Percentiles rank a stretch among this genome's conserved stretches.
Evolutionary conservation across 2,329 filamentous ascomycete species (phyloP).

Genomic region (Trichoderma simmonsii): DNA sequence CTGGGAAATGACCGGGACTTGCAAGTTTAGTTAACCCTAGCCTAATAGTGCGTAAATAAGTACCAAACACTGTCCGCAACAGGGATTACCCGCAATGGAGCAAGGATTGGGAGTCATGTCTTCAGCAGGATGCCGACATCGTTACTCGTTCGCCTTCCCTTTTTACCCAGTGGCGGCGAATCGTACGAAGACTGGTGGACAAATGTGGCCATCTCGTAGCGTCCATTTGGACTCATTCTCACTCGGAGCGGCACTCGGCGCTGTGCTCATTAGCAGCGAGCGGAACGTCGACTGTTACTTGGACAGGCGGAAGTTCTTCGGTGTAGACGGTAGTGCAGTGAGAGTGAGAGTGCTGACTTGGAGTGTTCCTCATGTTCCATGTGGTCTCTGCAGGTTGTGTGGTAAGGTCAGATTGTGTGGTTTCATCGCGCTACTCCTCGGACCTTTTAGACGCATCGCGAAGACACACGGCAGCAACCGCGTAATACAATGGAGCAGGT

Average conservation of each 20-base stretch:
- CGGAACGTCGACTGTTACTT: not conserved
- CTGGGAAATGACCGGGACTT: not conserved
- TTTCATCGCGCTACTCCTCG: not conserved
- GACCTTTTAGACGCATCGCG: not conserved
- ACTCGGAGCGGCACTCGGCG: not conserved
- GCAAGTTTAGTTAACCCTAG: not conserved
- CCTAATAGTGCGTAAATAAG: not conserved
- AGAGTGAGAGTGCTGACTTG: not conserved
- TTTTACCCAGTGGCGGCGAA: not conserved
- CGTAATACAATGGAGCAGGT: not conserved
- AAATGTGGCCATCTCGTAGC: too few species aligned
- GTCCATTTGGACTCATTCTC: not conserved
- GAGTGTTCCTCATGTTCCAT: not conserved
- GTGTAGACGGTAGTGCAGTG: not conserved
- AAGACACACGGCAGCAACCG: not conserved
- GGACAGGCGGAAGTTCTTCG: not conserved
- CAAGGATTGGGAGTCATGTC: not conserved
- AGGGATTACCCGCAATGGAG: not conserved
- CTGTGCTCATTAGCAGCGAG: too few species aligned
- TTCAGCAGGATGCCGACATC: not conserved
- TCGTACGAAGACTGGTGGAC: not conserved
- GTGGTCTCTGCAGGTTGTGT: not conserved
- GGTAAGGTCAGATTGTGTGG: not conserved
- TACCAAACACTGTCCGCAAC: not conserved
- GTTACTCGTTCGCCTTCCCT: not conserved